phyloP scores from a whole-genome alignment of 2,329 filamentous ascomycete species.

The Pyrenochaeta sp. region DNA sequence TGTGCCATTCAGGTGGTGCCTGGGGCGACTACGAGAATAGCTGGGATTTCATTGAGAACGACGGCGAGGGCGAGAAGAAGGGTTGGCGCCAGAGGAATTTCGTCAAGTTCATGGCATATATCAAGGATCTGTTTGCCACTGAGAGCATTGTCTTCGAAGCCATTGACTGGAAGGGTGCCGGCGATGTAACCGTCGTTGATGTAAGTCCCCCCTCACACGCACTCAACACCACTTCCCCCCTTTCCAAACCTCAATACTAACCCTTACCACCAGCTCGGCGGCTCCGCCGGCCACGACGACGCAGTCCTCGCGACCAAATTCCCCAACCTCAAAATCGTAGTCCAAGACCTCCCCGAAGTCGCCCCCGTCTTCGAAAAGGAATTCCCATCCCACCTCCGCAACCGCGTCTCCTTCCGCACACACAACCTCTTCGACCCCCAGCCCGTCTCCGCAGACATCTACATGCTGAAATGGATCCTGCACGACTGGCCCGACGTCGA shows the following conservation, averaged over 20 bases:
- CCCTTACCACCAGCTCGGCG: conserved; percentile 31
- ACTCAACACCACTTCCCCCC: not conserved
- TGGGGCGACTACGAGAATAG: conserved; percentile 32
- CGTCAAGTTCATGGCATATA: conserved; percentile 42
- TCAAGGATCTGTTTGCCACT: conserved; percentile 42
- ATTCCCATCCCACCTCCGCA: conserved; percentile 28
- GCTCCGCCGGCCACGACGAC: conserved; percentile 42
- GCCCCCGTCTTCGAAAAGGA: conserved; percentile 31
- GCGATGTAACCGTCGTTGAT: conserved; percentile 35
- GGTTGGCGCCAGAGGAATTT: conserved; percentile 42
- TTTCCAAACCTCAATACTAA: no score
- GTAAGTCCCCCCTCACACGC: conserved; percentile 19
- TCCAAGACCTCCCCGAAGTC: conserved; percentile 41
- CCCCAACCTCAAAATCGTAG: conserved; percentile 38
- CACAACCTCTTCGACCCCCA: conserved; percentile 69
- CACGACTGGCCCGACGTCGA: conserved; percentile 67
- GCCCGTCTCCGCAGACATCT: conserved; percentile 60
- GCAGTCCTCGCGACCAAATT: conserved; percentile 33
- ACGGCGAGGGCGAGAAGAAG: conserved; percentile 36
- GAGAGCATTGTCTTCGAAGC: conserved; percentile 33
- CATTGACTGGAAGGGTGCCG: conserved; percentile 34
- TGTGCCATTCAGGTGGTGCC: conserved; percentile 35
- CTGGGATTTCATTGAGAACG: conserved; percentile 43
- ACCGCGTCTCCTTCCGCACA: conserved; percentile 48
- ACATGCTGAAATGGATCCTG: conserved; percentile 66